These are phyloP conservation scores for Luffa aegyptiaca DNA, from an alignment of 306 rosid species.

Conservation along the genomic window DNA sequence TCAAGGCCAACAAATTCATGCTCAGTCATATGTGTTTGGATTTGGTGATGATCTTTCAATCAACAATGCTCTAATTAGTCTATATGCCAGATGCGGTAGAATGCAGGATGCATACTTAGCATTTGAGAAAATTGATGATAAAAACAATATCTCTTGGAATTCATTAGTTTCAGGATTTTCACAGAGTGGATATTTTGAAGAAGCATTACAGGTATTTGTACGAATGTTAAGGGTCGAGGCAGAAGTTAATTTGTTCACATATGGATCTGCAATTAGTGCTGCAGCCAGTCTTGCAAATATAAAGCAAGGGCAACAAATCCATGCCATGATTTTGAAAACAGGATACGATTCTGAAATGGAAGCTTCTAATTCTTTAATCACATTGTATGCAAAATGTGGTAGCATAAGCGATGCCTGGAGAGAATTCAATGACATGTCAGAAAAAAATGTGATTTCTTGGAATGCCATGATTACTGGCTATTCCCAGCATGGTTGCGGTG, in stretches of 20 bases:
- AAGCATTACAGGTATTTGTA: constrained; percentile 53
- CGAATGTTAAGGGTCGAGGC: constrained; percentile 49
- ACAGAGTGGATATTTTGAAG: constrained; percentile 66
- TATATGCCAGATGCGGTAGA: constrained; percentile 76
- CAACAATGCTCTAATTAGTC: constrained; percentile 76
- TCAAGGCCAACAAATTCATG: constrained; percentile 76
- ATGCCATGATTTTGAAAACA: constrained; percentile 61
- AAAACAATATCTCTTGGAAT: constrained; percentile 74
- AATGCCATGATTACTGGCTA: constrained; percentile 80
- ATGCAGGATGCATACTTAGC: constrained; percentile 48
- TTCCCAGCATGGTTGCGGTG: constrained; percentile 76
- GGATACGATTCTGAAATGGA: constrained; percentile 64
- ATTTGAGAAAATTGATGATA: constrained; percentile 44
- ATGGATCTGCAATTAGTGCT: constrained; percentile 72
- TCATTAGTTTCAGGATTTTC: constrained; percentile 71
- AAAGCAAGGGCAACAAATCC: constrained; percentile 64
- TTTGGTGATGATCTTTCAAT: constrained; percentile 59
- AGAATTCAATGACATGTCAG: constrained; percentile 54
- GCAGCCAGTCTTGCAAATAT: constrained; percentile 58
- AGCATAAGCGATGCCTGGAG: constrained; percentile 54
- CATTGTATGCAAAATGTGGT: constrained; percentile 81
- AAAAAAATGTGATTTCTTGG: constrained; percentile 74
- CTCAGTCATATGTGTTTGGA: constrained; percentile 60
- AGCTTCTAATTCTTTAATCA: constrained; percentile 71
- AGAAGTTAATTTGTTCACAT: constrained; percentile 60